Evolutionary conservation across 768 basidiomycete genomes (phyloP), one percentile per base, ranked within the genome.

Genomic region (Imleria badia): DNA sequence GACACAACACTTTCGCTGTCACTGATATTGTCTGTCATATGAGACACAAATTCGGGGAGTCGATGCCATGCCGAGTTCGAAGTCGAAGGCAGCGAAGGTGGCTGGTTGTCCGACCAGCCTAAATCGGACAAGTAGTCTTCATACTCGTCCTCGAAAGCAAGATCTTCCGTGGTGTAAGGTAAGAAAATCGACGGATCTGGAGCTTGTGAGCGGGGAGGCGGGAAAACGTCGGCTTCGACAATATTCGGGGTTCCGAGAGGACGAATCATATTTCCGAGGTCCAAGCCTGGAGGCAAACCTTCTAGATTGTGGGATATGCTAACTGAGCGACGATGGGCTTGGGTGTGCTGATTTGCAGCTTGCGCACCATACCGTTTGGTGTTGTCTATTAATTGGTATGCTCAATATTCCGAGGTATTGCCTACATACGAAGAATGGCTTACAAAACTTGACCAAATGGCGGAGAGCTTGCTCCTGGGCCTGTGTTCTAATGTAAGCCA

Each of bases 101-200:
- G 56, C 51, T 80, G 76, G 44, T 83, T 81, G 50, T 87, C 86
- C 5, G 85, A 81, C 78, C 81, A 88, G 17, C 88, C 89, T 22
- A 94, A 75, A 65, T 92, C 92, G n/a, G 87, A 91, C 26, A 98
- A 76, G 62, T 96, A 94, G 65, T 96, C 94, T 69, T 98, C 95
- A 65, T 97, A 98, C 65, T 97, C 95, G 66, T 94, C 92, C 65
- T 98, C 95, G 61, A 94, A 95, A 1, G 93, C 94, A 55, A 92
- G 89, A 62, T 94, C 91, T 68, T 98, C 96, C 2, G 91, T 87
- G 38, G 91, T 93, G 67, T 93, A 97, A 15, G 93, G 92, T 20
- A 94, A 77, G 75, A 94, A 92, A 42, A 89, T 86, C 14, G 84
- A 85, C 12, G 89, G 84, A 67, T 92, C 89, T 1, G 89, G 86